Conservation (phyloP, 352 stramenopile genomes). For the Phytophthora constricta region DNA sequence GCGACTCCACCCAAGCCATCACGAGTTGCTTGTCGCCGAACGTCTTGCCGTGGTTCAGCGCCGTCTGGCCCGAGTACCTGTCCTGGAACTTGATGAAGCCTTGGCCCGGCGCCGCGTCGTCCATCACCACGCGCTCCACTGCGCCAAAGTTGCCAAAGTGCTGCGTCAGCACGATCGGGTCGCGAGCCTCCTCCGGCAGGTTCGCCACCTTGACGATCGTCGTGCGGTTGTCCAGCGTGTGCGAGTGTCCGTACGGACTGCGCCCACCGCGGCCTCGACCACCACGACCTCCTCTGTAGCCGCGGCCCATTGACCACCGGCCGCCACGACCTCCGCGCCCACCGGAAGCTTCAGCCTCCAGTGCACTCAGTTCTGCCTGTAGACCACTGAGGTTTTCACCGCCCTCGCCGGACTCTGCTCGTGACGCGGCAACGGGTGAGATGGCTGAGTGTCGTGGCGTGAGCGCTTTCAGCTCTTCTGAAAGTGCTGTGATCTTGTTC, state of each 20-base stretch:
- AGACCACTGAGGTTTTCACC: constrained; percentile 54
- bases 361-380: constrained; percentile 69
- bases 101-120: constrained; percentile 43
- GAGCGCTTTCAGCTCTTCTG: constrained; percentile 69
- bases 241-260: constrained; percentile 45
- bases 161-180: constrained; percentile 80
- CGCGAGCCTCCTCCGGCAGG: constrained; percentile 74
- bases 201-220: constrained; percentile 85
- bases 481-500: constrained; percentile 86
- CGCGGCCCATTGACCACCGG: constrained; percentile 48
- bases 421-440: constrained; percentile 22
- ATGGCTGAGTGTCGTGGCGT: constrained; percentile 41
- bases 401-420: constrained; percentile 14
- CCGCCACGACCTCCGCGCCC: constrained; percentile 44
- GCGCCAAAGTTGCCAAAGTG: constrained; percentile 89
- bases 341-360: constrained; percentile 64
- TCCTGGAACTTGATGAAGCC: constrained; percentile 89
- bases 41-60: constrained; percentile 61
- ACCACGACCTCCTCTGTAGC: constrained; percentile 58
- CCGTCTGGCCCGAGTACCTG: constrained; percentile 74
- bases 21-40: constrained; percentile 67
- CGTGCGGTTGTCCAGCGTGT: constrained; percentile 86
- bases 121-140: constrained; percentile 79
- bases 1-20: constrained; percentile 68
- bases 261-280: constrained; percentile 53